phyloP scores from a whole-genome alignment of 148 eudicot species.

The Dysphania ambrosioides region DNA sequence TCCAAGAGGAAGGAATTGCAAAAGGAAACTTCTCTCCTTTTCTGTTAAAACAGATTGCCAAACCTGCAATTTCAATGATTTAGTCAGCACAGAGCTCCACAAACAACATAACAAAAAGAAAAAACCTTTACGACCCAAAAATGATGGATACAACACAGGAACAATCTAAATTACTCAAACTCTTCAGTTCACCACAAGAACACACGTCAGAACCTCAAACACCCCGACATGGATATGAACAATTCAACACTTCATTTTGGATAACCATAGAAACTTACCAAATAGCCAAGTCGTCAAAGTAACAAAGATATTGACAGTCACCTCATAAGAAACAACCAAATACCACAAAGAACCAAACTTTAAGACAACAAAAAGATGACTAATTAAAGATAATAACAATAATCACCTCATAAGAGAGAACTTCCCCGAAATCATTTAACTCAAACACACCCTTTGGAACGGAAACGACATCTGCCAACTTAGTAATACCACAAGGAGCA shows the following conservation, averaged over 20 bases:
- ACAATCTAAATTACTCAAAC: no score
- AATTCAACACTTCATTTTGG: no score
- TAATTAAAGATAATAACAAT: not conserved
- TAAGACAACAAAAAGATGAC: not conserved
- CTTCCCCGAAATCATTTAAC: conserved; percentile 49
- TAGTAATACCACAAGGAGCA: conserved; percentile 35
- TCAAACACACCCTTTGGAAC: conserved; percentile 70
- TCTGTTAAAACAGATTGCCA: conserved; percentile 73
- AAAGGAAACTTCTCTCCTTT: conserved; percentile 59
- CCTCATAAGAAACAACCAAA: not conserved
- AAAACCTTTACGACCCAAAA: not conserved
- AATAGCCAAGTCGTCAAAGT: no score
- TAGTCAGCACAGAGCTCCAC: not conserved
- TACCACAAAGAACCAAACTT: not conserved
- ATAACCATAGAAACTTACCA: no score
- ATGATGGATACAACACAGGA: no score
- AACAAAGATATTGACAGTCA: not conserved
- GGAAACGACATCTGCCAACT: conserved; percentile 61
- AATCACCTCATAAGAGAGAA: conserved; percentile 73
- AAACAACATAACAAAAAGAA: not conserved
- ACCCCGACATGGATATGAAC: no score
- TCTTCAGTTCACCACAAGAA: no score
- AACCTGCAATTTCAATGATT: conserved; percentile 39
- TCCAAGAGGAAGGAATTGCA: conserved; percentile 71
- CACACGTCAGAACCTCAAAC: no score